Percentiles rank a stretch among this genome's conserved stretches.
phyloP scores from a whole-genome alignment of 140 eudicot species.

The Cichorium intybus region DNA sequence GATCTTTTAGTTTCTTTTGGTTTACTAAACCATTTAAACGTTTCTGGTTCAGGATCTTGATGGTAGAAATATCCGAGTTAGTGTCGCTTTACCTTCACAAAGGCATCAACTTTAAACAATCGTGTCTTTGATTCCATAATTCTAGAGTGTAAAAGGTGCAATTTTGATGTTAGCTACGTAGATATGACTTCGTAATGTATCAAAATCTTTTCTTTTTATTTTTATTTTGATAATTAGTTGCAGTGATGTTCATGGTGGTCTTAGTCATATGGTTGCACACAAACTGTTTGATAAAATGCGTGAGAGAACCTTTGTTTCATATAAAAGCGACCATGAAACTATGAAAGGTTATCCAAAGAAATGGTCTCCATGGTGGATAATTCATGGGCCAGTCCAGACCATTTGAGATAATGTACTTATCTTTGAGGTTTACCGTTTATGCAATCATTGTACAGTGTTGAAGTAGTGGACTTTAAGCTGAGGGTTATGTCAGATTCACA shows the following conservation, averaged over 20 bases:
- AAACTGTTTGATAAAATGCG: neutral
- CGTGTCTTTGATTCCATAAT: neutral
- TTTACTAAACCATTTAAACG: neutral
- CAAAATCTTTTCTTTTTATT: too few species aligned
- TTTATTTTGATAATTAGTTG: too few species aligned
- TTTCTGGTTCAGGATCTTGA: conserved; percentile 50
- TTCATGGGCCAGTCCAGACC: conserved; percentile 25
- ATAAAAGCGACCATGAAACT: conserved; percentile 15
- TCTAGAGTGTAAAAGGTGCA: too few species aligned
- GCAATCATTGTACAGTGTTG: conserved; percentile 32
- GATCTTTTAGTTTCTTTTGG: neutral
- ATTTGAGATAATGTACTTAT: conserved; percentile 6
- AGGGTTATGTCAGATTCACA: conserved; percentile 27
- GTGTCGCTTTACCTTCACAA: conserved; percentile 52
- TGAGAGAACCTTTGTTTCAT: neutral
- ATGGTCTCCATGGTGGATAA: conserved; percentile 10
- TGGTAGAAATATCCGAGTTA: conserved; percentile 59
- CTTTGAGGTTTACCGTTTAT: conserved; percentile 25
- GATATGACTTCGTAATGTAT: too few species aligned
- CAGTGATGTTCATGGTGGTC: too few species aligned
- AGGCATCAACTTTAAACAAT: conserved; percentile 33
- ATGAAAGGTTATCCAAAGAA: conserved; percentile 14
- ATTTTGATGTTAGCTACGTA: too few species aligned
- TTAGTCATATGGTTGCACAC: too few species aligned
- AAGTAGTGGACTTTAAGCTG: conserved; percentile 23